Evolutionary conservation across 2,329 filamentous ascomycete genomes (phyloP), one percentile per base, ranked within the genome.

Genomic region (Claviceps cyperi): DNA sequence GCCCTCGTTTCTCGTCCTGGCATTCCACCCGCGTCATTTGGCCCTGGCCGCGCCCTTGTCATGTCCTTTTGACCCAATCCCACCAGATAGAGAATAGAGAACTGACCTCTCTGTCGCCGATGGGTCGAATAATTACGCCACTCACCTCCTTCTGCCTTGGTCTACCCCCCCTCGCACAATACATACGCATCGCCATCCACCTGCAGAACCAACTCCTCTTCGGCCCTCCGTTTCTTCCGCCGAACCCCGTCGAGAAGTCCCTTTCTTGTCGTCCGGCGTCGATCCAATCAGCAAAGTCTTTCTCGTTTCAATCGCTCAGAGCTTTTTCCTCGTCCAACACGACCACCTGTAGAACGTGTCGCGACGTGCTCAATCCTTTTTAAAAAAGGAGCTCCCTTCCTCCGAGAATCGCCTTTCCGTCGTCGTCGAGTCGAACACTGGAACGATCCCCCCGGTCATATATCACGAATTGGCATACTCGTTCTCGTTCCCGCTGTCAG

Each of bases 11-110:
- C 49, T 43, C 36, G 36, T 50, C 41, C 41, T 46, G 48, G 48
- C 48, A 46, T 47, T 47, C 32, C 45, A 37, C 43, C 43, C 43
- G 44, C 50, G 47, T 52, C 50, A 47, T 49, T 47, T 36, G 46
- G 36, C 37, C 50, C 50, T 49, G 19, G 36, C 21, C 41, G 46
- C 9, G 17, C 40, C 24, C 36, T 49, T n/a, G 46, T 51, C 17
- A 46, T 46, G 37, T 43, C 40, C 28, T 46, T 46, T 51, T 46
- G 36, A 41, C 47, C 50, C 36, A 46, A 48, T 49, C 43, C 46
- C 28, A 37, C n/a, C 41, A 39, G 24, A 35, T n/a, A 28, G 36
- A 32, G 28, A 32, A 32, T 32, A 32, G 28, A 32, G 28, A 32
- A 32, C 28, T 32, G 28, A 39, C 36, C 46, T 47, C 46, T 47